phyloP scores from a whole-genome alignment of 73 alveolate species.

The Durusdinium trenchii region DNA sequence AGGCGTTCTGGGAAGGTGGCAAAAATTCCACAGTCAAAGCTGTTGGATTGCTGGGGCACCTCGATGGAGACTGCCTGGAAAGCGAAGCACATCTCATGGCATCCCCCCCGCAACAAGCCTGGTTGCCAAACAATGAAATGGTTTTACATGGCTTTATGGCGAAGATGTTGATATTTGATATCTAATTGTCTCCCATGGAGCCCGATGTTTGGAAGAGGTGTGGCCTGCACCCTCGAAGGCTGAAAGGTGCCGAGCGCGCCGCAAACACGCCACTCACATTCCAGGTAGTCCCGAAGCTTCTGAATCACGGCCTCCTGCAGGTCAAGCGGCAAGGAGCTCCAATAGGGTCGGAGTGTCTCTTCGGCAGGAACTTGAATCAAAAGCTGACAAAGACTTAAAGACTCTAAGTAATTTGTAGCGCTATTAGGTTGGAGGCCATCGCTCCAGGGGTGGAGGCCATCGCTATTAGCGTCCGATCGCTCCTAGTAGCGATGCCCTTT shows the following conservation, averaged over 20 bases:
- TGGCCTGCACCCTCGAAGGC: constrained; percentile 35
- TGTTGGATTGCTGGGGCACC: constrained; percentile 63
- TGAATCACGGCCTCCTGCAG: constrained; percentile 30
- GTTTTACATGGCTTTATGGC: too few species aligned
- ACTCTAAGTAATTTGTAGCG: too few species aligned
- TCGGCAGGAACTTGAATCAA: too few species aligned
- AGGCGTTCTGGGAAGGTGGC: background rate
- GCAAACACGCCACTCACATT: constrained; percentile 66
- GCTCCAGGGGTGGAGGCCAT: too few species aligned
- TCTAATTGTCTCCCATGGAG: background rate
- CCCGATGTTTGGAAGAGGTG: background rate
- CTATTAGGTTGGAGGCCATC: too few species aligned
- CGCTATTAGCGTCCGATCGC: too few species aligned
- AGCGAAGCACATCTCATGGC: background rate
- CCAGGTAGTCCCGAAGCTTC: constrained; percentile 13
- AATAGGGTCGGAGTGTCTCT: too few species aligned
- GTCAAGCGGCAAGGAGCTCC: too few species aligned
- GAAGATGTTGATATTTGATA: too few species aligned
- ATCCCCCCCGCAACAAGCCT: background rate
- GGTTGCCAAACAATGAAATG: too few species aligned
- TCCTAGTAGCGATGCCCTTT: too few species aligned
- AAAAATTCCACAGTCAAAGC: constrained; percentile 70
- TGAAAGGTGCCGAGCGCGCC: constrained; percentile 36
- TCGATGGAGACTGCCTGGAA: constrained; percentile 58
- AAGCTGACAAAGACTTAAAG: too few species aligned